Conservation (phyloP, 306 rosid genomes). For the Prunus davidiana region DNA sequence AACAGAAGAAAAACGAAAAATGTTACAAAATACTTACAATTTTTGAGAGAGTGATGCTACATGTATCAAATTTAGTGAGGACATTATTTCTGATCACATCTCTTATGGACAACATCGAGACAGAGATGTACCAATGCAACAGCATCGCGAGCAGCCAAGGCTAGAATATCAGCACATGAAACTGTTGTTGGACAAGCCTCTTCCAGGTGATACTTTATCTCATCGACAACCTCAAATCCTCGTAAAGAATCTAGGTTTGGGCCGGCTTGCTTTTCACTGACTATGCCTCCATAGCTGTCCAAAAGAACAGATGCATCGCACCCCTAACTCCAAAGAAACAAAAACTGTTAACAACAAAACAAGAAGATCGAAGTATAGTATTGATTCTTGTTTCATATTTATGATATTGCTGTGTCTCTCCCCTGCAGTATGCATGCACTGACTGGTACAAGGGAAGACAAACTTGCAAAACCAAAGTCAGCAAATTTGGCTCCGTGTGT, state of each 20-base stretch:
- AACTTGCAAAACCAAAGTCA: too few relatives aligned
- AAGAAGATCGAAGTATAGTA: not conserved
- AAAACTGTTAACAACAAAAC: not conserved
- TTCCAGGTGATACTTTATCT: constrained; percentile 61
- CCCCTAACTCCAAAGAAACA: constrained; percentile 44
- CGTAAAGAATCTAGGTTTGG: constrained; percentile 70
- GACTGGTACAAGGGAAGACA: too few relatives aligned
- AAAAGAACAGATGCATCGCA: constrained; percentile 91
- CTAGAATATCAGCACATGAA: constrained; percentile 86
- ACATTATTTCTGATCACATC: not conserved
- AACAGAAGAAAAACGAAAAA: not conserved
- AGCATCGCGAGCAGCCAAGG: constrained; percentile 85
- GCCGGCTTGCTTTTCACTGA: constrained; percentile 78
- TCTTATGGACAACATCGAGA: not conserved
- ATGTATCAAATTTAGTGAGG: not conserved
- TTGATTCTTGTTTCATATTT: not conserved
- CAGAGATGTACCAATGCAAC: constrained; percentile 45
- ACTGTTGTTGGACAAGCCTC: constrained; percentile 70
- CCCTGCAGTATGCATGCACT: not conserved
- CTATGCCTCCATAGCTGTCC: constrained; percentile 53
- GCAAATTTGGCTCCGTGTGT: too few relatives aligned
- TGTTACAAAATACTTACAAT: not conserved
- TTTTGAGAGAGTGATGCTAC: not conserved
- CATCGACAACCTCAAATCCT: constrained; percentile 72
- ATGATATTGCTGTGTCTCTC: not conserved